phyloP scores from a whole-genome alignment of 140 eudicot species.

The Oenanthe javanica region DNA sequence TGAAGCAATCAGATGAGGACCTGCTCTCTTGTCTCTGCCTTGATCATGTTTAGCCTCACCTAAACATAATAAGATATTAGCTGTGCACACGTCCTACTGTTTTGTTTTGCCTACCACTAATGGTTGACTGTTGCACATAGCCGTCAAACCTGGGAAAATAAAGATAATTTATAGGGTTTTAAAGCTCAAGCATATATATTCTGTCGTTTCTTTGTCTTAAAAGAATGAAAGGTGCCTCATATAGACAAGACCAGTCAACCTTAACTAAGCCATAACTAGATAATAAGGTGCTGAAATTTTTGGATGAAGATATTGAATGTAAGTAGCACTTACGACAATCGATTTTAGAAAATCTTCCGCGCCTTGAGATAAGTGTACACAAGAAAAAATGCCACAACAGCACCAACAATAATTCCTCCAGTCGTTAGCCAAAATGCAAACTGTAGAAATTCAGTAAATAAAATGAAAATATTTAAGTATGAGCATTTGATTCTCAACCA shows the following conservation, averaged over 20 bases:
- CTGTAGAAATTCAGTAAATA: constrained; percentile 34
- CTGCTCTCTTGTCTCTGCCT: constrained; percentile 4
- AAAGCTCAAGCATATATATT: background rate
- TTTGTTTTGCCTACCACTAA: background rate
- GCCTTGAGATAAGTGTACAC: constrained; percentile 70
- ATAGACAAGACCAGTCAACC: background rate
- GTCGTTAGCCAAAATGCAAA: constrained; percentile 97
- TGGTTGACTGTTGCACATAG: background rate
- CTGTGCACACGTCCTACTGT: background rate
- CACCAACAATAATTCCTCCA: constrained; percentile 75
- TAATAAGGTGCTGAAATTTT: background rate
- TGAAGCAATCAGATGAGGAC: background rate
- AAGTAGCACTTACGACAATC: constrained; percentile 10
- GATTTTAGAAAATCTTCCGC: constrained; percentile 59
- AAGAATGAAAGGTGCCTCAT: background rate
- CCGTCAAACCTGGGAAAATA: background rate
- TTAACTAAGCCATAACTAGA: background rate
- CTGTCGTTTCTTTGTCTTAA: background rate
- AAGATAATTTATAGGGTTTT: background rate
- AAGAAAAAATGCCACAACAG: constrained; percentile 64
- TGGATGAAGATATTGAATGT: background rate
- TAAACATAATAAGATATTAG: background rate
- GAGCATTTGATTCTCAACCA: background rate
- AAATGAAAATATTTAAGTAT: background rate
- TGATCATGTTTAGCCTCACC: background rate